These are phyloP conservation scores for Petunia axillaris DNA, from an alignment of 257 asterid genomes.

Conservation along the genomic window DNA sequence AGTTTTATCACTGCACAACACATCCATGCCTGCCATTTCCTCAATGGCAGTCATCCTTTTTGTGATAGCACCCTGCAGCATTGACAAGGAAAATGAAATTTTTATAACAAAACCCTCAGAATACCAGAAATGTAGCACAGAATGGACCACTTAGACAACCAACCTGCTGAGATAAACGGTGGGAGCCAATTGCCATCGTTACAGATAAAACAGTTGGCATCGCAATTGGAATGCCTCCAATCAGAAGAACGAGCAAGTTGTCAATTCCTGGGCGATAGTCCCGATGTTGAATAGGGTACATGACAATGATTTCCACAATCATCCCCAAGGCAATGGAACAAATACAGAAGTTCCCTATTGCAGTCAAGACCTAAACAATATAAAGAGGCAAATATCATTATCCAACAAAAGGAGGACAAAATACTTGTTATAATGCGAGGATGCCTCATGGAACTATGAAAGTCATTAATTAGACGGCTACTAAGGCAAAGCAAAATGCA, in stretches of 20 bases:
- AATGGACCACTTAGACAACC: constrained; percentile 16
- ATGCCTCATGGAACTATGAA: not conserved
- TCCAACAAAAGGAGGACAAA: not conserved
- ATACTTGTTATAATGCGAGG: not conserved
- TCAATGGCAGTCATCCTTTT: constrained; percentile 97
- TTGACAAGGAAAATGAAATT: not conserved
- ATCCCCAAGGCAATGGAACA: constrained; percentile 94
- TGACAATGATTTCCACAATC: constrained; percentile 80
- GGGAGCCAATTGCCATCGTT: constrained; percentile 97
- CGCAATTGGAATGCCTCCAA: constrained; percentile 95
- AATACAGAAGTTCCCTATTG: constrained; percentile 94
- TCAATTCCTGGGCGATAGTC: constrained; percentile 90
- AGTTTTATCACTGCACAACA: constrained; percentile 91
- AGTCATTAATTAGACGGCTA: not conserved
- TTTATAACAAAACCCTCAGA: not conserved
- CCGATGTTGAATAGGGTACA: constrained; percentile 92
- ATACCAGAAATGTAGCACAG: not conserved
- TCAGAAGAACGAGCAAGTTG: constrained; percentile 92
- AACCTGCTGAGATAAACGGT: constrained; percentile 95
- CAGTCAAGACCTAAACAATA: constrained; percentile 76
- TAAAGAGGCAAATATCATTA: not conserved
- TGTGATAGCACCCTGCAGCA: constrained; percentile 85
- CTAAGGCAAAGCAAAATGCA: not conserved
- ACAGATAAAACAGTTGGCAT: constrained; percentile 97
- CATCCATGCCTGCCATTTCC: constrained; percentile 99